Conservation (phyloP, 495 filamentous ascomycete species). For the Ramalina intermedia region DNA sequence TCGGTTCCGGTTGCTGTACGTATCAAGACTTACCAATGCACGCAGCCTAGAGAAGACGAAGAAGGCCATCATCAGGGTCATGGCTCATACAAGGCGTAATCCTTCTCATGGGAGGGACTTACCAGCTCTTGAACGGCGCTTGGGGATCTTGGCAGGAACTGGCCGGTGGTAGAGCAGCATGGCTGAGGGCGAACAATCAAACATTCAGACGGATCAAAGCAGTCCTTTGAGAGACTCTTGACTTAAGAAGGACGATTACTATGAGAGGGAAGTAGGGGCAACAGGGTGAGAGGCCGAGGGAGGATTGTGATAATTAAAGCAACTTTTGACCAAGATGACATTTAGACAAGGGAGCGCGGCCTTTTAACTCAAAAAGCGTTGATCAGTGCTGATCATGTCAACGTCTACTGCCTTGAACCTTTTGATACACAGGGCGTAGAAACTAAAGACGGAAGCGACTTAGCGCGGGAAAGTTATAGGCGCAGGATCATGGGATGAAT, state of each 20-base stretch:
- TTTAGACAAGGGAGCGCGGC: slow-evolving; percentile 6
- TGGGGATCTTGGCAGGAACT: slow-evolving; percentile 44
- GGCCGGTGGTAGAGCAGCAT: slow-evolving; percentile 46
- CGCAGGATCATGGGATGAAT: slow-evolving; percentile 6
- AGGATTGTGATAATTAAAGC: background rate
- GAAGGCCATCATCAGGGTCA: slow-evolving; percentile 5
- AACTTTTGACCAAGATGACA: background rate
- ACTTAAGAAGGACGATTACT: slow-evolving; percentile 1
- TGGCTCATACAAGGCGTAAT: background rate
- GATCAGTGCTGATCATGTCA: slow-evolving; percentile 12
- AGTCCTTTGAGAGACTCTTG: slow-evolving; percentile 1
- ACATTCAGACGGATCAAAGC: slow-evolving; percentile 8
- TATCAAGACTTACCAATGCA: slow-evolving; percentile 35
- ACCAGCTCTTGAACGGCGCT: slow-evolving; percentile 48
- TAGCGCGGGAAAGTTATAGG: slow-evolving; percentile 14
- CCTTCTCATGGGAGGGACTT: slow-evolving; percentile 15
- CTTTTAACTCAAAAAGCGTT: slow-evolving; percentile 8
- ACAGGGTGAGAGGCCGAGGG: background rate
- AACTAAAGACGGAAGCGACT: slow-evolving; percentile 10
- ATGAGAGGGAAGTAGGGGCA: background rate
- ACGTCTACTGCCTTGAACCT: slow-evolving; percentile 6
- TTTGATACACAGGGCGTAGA: slow-evolving; percentile 15
- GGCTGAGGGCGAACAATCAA: slow-evolving; percentile 13
- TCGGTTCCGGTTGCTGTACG: background rate
- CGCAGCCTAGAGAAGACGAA: slow-evolving; percentile 31